Base-by-base conservation (phyloP, 192 early-diverging fungal species). In the Linnemannia zychae region DNA sequence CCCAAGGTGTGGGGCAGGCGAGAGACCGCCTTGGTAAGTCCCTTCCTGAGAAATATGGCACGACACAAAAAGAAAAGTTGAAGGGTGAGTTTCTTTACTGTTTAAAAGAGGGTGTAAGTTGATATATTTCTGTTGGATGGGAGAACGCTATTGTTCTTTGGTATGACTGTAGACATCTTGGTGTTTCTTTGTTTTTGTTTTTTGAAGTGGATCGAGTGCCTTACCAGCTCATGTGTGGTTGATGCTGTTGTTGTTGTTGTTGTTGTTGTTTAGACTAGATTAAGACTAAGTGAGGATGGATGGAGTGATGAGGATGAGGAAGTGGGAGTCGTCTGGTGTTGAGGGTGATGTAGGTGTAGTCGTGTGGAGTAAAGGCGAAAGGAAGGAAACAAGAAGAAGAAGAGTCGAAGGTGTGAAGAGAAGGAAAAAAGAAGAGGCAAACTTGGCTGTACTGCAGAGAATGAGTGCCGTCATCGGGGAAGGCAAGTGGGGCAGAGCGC, bases 11-110 rank as follows among this genome's bases (percentile, higher is more conserved):
- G 83, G 3, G 83, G 83, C 16, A 85, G 50, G 44, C 83, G 83
- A 34, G 83, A 85, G 60, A 85, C 83, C 16, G 83, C 83, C 77
- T 85, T 85, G 44, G 83, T 85, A 37, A 85, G 74, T 76, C 83
- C 83, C 63, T 85, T 85, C 83, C 83, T 85, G 34, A 40, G 20
- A 46, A 34, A 44, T 4, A 38, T 67, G 44, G 49, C 9, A 71
- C 34, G 24, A 52, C 13, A 20, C 53, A 49, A 72, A 34, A 37
- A 15, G 24, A 37, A 69, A 15, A 31, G 63, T 63, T 31, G 28
- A 31, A 63, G 57, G 31, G 57, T 63, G 28, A 63, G 57, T 31
- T 63, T 63, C 12, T 13, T 63, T 63, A 63, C 57, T 63, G 57
- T 31, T 31, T n/a, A 63, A 12, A 31, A 31, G 13, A 31, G 24